These are phyloP conservation scores for Cladosporium oxysporum DNA, from an alignment of 2,329 filamentous ascomycete species.

Conservation along the genomic window DNA sequence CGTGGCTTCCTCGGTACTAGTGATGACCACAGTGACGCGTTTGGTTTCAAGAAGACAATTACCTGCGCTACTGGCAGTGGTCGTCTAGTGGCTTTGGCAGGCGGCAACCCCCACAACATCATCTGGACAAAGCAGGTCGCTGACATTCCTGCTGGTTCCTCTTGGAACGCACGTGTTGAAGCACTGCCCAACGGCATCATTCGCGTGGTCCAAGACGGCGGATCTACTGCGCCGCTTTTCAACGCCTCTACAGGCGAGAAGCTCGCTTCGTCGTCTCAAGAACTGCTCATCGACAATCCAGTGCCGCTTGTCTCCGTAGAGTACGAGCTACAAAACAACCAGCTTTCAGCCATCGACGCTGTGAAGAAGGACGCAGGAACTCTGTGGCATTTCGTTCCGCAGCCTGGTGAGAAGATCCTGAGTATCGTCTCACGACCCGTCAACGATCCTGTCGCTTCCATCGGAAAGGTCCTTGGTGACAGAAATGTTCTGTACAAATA, in stretches of 20 bases:
- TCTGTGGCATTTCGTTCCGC: constrained; percentile 72
- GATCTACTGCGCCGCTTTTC: constrained; percentile 21
- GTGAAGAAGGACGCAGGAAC: constrained; percentile 21
- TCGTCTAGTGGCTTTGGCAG: constrained; percentile 77
- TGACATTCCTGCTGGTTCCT: constrained; percentile 52
- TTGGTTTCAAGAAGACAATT: constrained; percentile 86
- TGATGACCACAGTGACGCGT: constrained; percentile 62
- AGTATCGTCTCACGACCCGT: constrained; percentile 67
- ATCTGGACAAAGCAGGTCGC: constrained; percentile 72
- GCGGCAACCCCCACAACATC: constrained; percentile 70
- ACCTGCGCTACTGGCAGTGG: constrained; percentile 79
- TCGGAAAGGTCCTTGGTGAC: constrained; percentile 89
- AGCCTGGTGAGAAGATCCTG: constrained; percentile 66
- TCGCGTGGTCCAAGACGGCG: constrained; percentile 11
- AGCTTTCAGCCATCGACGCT: constrained; percentile 31
- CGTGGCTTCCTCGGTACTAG: constrained; percentile 47
- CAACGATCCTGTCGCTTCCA: constrained; percentile 89
- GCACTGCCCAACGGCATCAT: constrained; percentile 56
- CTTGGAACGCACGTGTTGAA: constrained; percentile 57
- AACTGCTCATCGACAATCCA: constrained; percentile 19
- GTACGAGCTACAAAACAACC: constrained; percentile 32
- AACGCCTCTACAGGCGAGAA: constrained; percentile 36
- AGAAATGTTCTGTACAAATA: constrained; percentile 97
- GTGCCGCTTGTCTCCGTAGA: constrained; percentile 23
- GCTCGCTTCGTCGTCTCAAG: constrained; percentile 19